Base-by-base conservation (phyloP, 495 filamentous ascomycete genomes). In the Friedmanniomyces simplex region DNA sequence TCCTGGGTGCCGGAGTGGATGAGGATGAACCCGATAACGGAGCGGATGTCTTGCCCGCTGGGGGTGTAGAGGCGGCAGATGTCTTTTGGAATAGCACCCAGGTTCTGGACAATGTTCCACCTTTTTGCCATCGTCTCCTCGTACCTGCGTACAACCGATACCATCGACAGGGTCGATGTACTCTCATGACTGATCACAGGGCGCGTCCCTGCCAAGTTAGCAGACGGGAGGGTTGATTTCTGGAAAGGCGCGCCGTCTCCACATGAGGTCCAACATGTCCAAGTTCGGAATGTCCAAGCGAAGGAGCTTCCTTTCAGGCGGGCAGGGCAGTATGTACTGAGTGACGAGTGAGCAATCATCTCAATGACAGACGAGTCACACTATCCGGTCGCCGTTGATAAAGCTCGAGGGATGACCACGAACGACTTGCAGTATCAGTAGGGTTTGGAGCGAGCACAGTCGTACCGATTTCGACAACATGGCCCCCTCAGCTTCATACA, bases 21-120 rank as follows among this genome's bases (percentile, higher is more conserved):
- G 0, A 79, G 80, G 5, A 87, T 68, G 22, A 85, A 68, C 56
- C 83, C 84, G 28, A 87, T 66, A 0, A 78, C 68, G 0, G 72
- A 68, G 22, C 73, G 68, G 14, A 72, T 65, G 0, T 56, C 42
- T n/a, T 73, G 67, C 32, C 50, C 52, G 0, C 74, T 71, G n/a
- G n/a, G n/a, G 4, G 77, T 76, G 21, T 74, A 76, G 7, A 73
- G 66, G 7, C 58, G 63, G 21, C 80, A 39, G 52, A 74, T 71
- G 28, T n/a, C n/a, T n/a, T n/a, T n/a, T n/a, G n/a, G n/a, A n/a
- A n/a, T n/a, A n/a, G n/a, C n/a, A n/a, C n/a, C n/a, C n/a, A n/a
- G n/a, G n/a, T n/a, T n/a, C n/a, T n/a, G n/a, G n/a, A n/a, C n/a
- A n/a, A n/a, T n/a, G n/a, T n/a, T n/a, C n/a, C n/a, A n/a, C n/a